Evolutionary conservation across 495 filamentous ascomycete genomes (phyloP).

Genomic region (Glutinoglossum americanum): DNA sequence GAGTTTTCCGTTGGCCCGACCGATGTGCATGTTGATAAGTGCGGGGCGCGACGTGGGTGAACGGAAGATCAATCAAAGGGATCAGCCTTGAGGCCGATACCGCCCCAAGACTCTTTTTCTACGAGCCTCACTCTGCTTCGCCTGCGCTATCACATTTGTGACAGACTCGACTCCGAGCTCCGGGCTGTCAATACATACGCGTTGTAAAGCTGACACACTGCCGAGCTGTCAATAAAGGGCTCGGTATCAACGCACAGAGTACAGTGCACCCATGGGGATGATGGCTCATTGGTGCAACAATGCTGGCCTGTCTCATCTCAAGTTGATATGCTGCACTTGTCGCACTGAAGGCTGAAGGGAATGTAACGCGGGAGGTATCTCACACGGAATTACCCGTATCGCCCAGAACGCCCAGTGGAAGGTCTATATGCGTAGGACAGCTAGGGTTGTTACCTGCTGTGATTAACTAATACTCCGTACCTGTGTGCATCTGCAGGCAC

Average conservation of each 20-base stretch:
- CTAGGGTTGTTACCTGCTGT: no score
- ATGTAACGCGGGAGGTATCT: no score
- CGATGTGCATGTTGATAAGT: neutral
- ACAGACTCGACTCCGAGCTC: neutral
- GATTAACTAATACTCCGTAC: neutral
- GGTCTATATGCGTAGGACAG: no score
- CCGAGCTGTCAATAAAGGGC: constrained; percentile 9
- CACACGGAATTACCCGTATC: no score
- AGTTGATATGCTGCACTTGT: no score
- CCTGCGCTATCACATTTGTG: no score
- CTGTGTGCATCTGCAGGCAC: neutral
- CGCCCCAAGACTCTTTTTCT: no score
- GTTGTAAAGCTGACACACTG: neutral
- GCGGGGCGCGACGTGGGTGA: constrained; percentile 5
- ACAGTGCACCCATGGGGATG: constrained; percentile 22
- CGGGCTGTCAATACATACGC: neutral
- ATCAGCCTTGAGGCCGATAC: constrained; percentile 7
- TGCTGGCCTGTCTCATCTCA: no score
- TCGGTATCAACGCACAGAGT: constrained; percentile 20
- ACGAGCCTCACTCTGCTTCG: neutral
- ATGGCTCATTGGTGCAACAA: neutral
- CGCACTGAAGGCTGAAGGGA: no score
- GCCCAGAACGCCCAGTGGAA: no score
- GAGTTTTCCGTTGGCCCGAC: neutral
- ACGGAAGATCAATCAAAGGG: constrained; percentile 16